Conservation (phyloP, 306 rosid genomes). For the Casuarina equisetifolia region DNA sequence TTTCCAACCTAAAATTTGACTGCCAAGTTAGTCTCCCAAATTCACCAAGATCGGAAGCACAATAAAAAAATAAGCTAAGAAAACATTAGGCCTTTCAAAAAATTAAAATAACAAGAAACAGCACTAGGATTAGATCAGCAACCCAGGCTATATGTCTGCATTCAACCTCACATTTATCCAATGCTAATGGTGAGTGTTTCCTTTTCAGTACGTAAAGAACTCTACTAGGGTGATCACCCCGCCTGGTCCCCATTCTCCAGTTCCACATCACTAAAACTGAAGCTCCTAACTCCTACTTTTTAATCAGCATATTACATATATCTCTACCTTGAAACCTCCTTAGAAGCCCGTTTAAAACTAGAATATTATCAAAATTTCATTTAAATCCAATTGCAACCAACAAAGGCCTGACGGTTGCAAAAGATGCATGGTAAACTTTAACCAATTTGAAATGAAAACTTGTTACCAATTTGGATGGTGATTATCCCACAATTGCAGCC, state of each 20-base stretch:
- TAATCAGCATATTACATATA: neutral
- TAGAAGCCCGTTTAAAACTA: neutral
- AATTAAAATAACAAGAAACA: neutral
- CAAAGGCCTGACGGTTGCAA: neutral
- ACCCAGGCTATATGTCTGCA: neutral
- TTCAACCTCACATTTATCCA: neutral
- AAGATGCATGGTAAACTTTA: neutral
- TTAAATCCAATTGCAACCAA: neutral
- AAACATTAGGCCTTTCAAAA: neutral
- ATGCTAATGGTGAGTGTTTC: neutral
- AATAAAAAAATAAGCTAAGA: neutral
- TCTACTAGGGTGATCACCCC: neutral
- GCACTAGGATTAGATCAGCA: neutral
- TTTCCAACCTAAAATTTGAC: neutral
- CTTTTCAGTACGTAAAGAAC: neutral
- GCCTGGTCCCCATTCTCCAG: neutral
- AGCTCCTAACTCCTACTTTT: neutral
- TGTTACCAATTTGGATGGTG: conserved; percentile 75
- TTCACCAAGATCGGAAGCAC: neutral
- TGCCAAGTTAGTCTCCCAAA: neutral
- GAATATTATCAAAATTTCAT: neutral
- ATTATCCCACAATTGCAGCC: conserved; percentile 81
- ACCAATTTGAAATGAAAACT: neutral
- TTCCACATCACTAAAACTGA: neutral
- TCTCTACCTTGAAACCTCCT: neutral